A percentile compares a stretch with the other conserved stretches of the same genome.
Evolutionary conservation across 1,284 basidiomycete genomes (phyloP).

Genomic region (Pseudozyma sp.): DNA sequence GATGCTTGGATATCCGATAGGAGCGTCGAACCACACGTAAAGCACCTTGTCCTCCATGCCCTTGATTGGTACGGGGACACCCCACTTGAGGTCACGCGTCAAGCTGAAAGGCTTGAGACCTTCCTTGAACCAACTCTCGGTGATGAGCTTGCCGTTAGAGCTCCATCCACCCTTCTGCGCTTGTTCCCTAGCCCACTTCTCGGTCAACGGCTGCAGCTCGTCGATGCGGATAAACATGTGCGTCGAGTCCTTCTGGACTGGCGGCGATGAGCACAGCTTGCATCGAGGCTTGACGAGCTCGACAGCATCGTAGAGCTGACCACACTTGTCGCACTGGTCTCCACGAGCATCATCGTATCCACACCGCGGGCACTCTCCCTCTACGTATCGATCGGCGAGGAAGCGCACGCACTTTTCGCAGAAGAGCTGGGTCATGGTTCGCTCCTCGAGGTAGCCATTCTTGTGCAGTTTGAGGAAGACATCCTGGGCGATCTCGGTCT

Average conservation of each 20-base stretch:
- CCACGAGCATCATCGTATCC: conserved; percentile 83
- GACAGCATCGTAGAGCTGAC: conserved; percentile 86
- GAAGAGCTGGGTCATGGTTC: conserved; percentile 65
- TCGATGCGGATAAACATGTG: conserved; percentile 95
- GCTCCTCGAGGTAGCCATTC: conserved; percentile 66
- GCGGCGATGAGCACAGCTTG: conserved; percentile 82
- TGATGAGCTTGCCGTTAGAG: conserved; percentile 88
- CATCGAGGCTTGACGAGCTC: conserved; percentile 96
- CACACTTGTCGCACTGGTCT: conserved; percentile 97
- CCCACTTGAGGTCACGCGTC: conserved; percentile 95
- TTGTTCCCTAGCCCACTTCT: conserved; percentile 87
- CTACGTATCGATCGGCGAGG: conserved; percentile 68
- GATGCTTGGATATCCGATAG: conserved; percentile 96
- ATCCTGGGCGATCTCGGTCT: conserved; percentile 76
- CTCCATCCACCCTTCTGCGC: conserved; percentile 89
- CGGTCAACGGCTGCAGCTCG: conserved; percentile 82
- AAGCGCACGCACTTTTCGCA: conserved; percentile 63
- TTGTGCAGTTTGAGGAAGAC: conserved; percentile 66
- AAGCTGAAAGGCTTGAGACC: conserved; percentile 90
- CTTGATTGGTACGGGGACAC: conserved; percentile 86
- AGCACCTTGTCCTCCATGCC: conserved; percentile 95
- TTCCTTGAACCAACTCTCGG: conserved; percentile 88
- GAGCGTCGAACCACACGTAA: conserved; percentile 95
- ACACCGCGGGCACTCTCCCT: conserved; percentile 67
- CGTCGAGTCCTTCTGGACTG: conserved; percentile 76